Evolutionary conservation across 306 rosid species (phyloP).

Genomic region (Dalbergia oliveri): DNA sequence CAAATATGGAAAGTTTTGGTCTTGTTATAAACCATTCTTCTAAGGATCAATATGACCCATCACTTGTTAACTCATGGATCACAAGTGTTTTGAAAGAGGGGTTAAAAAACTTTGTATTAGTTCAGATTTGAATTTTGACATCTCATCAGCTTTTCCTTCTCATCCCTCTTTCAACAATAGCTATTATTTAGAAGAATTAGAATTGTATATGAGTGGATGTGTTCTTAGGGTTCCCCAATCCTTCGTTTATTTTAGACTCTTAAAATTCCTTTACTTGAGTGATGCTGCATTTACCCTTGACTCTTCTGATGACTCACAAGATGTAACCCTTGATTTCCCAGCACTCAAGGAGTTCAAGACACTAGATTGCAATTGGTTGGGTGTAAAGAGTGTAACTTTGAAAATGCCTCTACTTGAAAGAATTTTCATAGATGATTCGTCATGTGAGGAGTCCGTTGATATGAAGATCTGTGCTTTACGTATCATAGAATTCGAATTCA

Average conservation of each 20-base stretch:
- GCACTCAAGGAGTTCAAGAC: slow-evolving; percentile 10
- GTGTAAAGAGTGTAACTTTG: slow-evolving; percentile 19
- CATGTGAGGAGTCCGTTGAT: neutral
- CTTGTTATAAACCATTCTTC: no score
- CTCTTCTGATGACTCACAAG: neutral
- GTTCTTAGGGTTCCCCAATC: neutral
- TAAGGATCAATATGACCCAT: neutral
- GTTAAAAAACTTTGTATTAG: neutral
- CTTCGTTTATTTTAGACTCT: neutral
- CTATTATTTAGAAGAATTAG: slow-evolving; percentile 1
- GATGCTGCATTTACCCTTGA: neutral
- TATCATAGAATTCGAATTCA: neutral
- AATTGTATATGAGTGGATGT: neutral
- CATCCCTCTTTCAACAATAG: neutral
- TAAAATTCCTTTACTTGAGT: neutral
- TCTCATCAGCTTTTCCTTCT: neutral
- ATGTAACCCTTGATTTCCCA: neutral
- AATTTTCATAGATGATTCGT: neutral
- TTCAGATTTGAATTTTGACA: neutral
- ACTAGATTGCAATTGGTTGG: neutral
- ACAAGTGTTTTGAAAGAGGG: neutral
- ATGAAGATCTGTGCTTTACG: neutral
- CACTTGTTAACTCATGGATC: neutral
- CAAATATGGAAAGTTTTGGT: no score
- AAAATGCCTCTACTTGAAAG: slow-evolving; percentile 32